Evolutionary conservation across 345 rosid species (phyloP).

Genomic region (Erysimum cheiranthoides): DNA sequence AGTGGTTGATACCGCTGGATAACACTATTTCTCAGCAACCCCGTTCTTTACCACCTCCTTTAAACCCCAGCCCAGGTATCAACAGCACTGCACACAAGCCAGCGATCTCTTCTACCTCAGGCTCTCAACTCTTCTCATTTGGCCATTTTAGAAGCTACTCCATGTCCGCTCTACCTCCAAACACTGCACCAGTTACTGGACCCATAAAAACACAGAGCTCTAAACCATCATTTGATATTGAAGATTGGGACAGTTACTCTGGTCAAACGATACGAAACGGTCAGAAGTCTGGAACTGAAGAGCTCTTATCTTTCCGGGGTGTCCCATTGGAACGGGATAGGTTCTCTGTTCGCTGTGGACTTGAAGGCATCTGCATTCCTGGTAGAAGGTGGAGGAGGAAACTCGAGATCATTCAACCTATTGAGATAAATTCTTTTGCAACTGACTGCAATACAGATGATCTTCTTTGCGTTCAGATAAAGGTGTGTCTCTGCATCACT

Average conservation of each 20-base stretch:
- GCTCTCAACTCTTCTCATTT: conserved; percentile 88
- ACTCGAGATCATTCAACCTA: conserved; percentile 89
- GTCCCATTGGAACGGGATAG: conserved; percentile 85
- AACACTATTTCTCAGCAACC: conserved; percentile 64
- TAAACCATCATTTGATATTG: conserved; percentile 76
- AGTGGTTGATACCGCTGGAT: conserved; percentile 96
- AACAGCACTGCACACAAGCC: conserved; percentile 61
- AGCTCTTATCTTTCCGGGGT: conserved; percentile 83
- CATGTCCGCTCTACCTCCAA: conserved; percentile 96
- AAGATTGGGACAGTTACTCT: conserved; percentile 74
- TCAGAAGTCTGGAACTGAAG: conserved; percentile 62
- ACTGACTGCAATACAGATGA: conserved; percentile 94
- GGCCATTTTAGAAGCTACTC: conserved; percentile 95
- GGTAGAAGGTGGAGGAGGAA: conserved; percentile 97
- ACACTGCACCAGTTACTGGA: conserved; percentile 58
- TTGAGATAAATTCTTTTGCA: conserved; percentile 79
- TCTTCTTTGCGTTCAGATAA: conserved; percentile 94
- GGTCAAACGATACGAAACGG: conserved; percentile 55
- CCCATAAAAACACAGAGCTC: conserved; percentile 71
- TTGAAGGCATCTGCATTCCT: conserved; percentile 89
- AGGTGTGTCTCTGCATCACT: conserved; percentile 56
- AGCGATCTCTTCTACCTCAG: conserved; percentile 62
- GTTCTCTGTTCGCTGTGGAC: conserved; percentile 93
- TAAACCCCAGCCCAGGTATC: conserved; percentile 62
- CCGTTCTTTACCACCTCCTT: conserved; percentile 60